Conservation (phyloP, 2,329 filamentous ascomycete species). For the Venturia oleaginea region DNA sequence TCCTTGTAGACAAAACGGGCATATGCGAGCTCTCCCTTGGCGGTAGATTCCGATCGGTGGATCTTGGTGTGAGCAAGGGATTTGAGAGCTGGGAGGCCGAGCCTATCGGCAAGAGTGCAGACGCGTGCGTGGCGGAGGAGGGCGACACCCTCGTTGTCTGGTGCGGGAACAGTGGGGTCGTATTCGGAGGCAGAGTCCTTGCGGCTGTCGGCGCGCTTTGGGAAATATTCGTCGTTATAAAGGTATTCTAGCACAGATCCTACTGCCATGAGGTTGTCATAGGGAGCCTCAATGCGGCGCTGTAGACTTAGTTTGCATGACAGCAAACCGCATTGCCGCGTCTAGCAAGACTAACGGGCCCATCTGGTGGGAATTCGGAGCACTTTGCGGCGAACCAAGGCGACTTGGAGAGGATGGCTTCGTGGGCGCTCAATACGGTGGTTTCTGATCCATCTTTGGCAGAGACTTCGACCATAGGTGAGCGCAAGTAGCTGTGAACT, state of each 20-base stretch:
- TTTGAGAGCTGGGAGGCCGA: slow-evolving; percentile 57
- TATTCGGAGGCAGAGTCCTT: slow-evolving; percentile 59
- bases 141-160: slow-evolving; percentile 72
- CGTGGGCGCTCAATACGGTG: slow-evolving; percentile 66
- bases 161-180: slow-evolving; percentile 53
- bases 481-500: slow-evolving; percentile 37
- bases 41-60: slow-evolving; percentile 79
- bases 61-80: slow-evolving; percentile 80
- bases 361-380: slow-evolving; percentile 51
- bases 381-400: slow-evolving; percentile 63
- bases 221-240: slow-evolving; percentile 83
- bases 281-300: slow-evolving; percentile 58
- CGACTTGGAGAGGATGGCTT: slow-evolving; percentile 64
- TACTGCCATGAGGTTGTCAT: slow-evolving; percentile 63
- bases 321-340: background rate
- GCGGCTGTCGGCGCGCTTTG: slow-evolving; percentile 48
- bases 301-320: slow-evolving; percentile 30
- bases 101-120: slow-evolving; percentile 79
- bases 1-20: slow-evolving; percentile 83
- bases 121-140: slow-evolving; percentile 82
- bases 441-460: slow-evolving; percentile 45
- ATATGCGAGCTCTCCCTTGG: slow-evolving; percentile 83
- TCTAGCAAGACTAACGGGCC: slow-evolving; percentile 43
- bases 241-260: slow-evolving; percentile 75
- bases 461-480: slow-evolving; percentile 38